phyloP scores from a whole-genome alignment of 2,329 filamentous ascomycete genomes.

The Bisporella sp. region DNA sequence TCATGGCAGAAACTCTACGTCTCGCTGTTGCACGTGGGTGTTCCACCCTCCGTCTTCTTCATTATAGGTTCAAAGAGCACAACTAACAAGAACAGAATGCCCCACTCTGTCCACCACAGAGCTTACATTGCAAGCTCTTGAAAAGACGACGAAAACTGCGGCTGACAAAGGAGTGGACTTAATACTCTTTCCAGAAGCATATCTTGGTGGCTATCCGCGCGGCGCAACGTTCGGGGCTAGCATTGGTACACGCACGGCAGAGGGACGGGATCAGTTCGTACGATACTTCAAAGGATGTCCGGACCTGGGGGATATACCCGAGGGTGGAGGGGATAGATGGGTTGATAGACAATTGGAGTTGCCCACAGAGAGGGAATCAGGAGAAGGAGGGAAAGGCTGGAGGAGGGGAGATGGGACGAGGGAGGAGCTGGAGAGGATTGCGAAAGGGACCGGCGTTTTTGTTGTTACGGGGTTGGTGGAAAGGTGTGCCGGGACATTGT shows the following conservation, averaged over 20 bases:
- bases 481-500: slow-evolving; percentile 71
- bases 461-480: slow-evolving; percentile 76
- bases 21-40: neutral
- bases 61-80: slow-evolving; percentile 12
- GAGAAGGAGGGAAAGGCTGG: slow-evolving; percentile 23
- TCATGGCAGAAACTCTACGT: neutral
- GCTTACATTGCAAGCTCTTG: slow-evolving; percentile 58
- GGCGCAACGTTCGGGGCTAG: slow-evolving; percentile 70
- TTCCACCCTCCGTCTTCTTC: neutral
- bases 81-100: slow-evolving; percentile 42
- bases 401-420: slow-evolving; percentile 67
- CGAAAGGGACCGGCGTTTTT: slow-evolving; percentile 73
- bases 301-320: slow-evolving; percentile 73
- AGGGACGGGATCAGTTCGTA: slow-evolving; percentile 75
- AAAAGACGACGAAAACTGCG: slow-evolving; percentile 56
- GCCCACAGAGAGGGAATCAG: slow-evolving; percentile 38
- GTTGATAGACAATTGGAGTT: slow-evolving; percentile 48
- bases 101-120: slow-evolving; percentile 38
- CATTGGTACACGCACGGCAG: slow-evolving; percentile 60
- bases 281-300: slow-evolving; percentile 72
- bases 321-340: slow-evolving; percentile 68
- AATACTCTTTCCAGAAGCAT: slow-evolving; percentile 86
- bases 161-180: slow-evolving; percentile 51
- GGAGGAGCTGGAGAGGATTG: slow-evolving; percentile 71
- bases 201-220: slow-evolving; percentile 84